These are phyloP conservation scores for Baorangia bicolor DNA, from an alignment of 768 basidiomycete species.

Conservation along the genomic window DNA sequence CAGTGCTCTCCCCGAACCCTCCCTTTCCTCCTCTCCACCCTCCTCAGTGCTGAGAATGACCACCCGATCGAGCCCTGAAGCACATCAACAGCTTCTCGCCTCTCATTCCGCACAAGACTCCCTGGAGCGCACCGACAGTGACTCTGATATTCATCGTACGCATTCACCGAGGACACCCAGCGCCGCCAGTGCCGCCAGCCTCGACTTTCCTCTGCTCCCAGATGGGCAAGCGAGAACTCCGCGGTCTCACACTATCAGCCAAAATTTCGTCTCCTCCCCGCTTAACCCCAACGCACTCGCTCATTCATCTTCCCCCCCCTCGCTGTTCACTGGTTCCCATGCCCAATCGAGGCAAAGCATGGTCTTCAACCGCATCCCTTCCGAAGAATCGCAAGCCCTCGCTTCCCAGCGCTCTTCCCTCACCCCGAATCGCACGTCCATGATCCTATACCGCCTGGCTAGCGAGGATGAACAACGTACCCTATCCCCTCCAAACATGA, in stretches of 20 bases:
- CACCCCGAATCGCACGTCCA: conserved; percentile 47
- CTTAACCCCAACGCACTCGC: conserved; percentile 43
- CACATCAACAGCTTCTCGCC: conserved; percentile 42
- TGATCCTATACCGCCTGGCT: conserved; percentile 65
- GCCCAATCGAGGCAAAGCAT: conserved; percentile 41
- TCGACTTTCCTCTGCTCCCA: conserved; percentile 33
- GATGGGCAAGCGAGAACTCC: conserved; percentile 17
- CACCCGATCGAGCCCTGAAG: conserved; percentile 52
- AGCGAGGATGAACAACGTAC: conserved; percentile 34
- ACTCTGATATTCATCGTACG: neutral
- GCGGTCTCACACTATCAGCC: conserved; percentile 25
- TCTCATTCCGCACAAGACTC: neutral
- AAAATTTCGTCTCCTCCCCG: conserved; percentile 49
- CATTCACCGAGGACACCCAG: conserved; percentile 23
- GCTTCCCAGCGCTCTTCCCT: conserved; percentile 23
- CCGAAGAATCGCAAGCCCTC: conserved; percentile 45
- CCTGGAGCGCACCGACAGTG: conserved; percentile 6
- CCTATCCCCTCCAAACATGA: conserved; percentile 35
- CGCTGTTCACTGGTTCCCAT: conserved; percentile 33
- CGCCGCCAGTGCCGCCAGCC: conserved; percentile 25
- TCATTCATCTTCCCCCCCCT: conserved; percentile 10
- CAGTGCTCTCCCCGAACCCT: neutral
- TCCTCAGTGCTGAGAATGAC: conserved; percentile 24
- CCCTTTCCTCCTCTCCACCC: neutral
- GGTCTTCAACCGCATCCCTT: conserved; percentile 43